Evolutionary conservation across 1,284 basidiomycete species (phyloP), one percentile per base, ranked within the genome.

Genomic region (Kalmanozyma brasiliensis): DNA sequence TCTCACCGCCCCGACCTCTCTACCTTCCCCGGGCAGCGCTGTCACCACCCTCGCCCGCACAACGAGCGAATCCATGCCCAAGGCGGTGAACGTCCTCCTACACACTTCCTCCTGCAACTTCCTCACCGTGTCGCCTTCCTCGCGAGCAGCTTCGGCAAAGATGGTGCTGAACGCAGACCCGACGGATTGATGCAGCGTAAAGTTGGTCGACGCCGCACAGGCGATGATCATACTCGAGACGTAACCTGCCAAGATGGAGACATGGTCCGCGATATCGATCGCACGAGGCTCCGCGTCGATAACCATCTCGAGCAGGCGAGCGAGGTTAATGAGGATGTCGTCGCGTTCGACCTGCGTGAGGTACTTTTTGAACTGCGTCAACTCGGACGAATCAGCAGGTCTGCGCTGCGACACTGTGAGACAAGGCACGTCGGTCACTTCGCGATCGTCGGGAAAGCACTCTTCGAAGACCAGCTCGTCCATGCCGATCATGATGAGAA

Each of bases 311-410:
- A 59, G 19, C 46, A 60, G 23, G 9, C 48, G 49, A 0, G 59
- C 55, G 11, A 69, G 56, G 22, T 49, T 55, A 30, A 41, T 37
- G 8, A 69, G 19, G 24, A 63, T 35, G 2, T 69, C 51, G 29
- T 63, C 56, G 40, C 60, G 37, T 35, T 69, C 66, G 8, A 40
- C 36, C 13, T 59, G 60, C 7, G 66, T 63, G 16, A 69, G 44
- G 33, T 68, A 61, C 19, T 37, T 33, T 9, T 56, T 34, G 44
- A 46, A 43, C 5, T 48, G 36, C 20, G 33, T 37, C 2, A 43
- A 37, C 38, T 52, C 49, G 33, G 38, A 43, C 52, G 48, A 33
- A 7, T n/a, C 11, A 33, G 23, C 9, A 7, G 5, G 19, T 20
- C 42, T 64, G 45, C 34, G 35, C 20, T 30, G 46, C 17, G 29